These are phyloP conservation scores for Tetraselmis striata DNA, from an alignment of 139 green algal genomes.

Conservation along the genomic window DNA sequence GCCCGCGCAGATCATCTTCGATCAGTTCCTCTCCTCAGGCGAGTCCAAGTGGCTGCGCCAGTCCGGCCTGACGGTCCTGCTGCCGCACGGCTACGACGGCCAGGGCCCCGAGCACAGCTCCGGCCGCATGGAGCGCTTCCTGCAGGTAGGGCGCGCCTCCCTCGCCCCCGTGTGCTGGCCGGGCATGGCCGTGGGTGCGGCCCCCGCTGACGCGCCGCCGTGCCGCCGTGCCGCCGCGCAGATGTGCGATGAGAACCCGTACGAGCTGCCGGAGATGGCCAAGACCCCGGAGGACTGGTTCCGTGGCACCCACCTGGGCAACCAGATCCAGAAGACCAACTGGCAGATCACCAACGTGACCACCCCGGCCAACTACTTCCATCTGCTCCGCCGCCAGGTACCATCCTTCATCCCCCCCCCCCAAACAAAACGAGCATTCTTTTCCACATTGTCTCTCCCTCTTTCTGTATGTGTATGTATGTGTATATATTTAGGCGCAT, in stretches of 20 bases:
- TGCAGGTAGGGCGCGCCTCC: too few species aligned
- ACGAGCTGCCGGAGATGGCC: slow-evolving; percentile 71
- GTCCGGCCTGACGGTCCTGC: slow-evolving; percentile 73
- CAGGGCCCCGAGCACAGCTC: slow-evolving; percentile 49
- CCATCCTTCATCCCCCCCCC: neutral
- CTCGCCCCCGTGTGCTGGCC: too few species aligned
- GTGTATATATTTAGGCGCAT: too few species aligned
- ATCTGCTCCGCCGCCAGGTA: slow-evolving; percentile 84
- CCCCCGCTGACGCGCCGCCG: too few species aligned
- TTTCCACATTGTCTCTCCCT: neutral
- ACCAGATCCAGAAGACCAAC: slow-evolving; percentile 84
- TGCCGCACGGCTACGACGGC: slow-evolving; percentile 97
- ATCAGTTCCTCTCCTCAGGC: slow-evolving; percentile 90
- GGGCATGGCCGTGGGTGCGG: too few species aligned
- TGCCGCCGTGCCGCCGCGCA: slow-evolving; percentile 10
- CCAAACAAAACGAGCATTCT: slow-evolving; percentile 6
- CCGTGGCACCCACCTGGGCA: slow-evolving; percentile 70
- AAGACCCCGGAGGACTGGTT: slow-evolving; percentile 66
- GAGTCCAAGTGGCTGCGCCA: slow-evolving; percentile 94
- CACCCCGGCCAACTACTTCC: slow-evolving; percentile 98
- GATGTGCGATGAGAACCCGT: slow-evolving; percentile 89
- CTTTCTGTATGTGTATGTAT: too few species aligned
- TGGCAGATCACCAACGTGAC: slow-evolving; percentile 93
- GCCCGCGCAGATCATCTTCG: slow-evolving; percentile 84
- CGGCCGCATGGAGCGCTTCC: slow-evolving; percentile 41